These are phyloP conservation scores for Fusarium sp. DNA, from an alignment of 2,329 filamentous ascomycete species.

Conservation along the genomic window DNA sequence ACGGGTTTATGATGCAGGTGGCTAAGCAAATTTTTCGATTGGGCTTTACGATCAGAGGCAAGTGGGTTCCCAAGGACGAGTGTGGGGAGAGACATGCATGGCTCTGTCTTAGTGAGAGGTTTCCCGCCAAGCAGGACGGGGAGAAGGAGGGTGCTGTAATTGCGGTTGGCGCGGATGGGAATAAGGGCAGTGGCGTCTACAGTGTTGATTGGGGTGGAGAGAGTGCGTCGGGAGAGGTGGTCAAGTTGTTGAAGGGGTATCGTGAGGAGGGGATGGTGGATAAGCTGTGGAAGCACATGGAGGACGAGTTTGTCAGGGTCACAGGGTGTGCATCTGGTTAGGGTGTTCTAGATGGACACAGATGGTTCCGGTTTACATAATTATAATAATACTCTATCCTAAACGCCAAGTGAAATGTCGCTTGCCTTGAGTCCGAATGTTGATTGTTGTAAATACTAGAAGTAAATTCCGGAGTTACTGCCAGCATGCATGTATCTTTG, in stretches of 20 bases:
- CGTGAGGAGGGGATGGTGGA: constrained; percentile 39
- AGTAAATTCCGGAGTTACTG: not conserved
- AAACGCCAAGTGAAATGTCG: too few relatives aligned
- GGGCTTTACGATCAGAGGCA: constrained; percentile 1
- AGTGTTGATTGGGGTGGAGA: constrained; percentile 45
- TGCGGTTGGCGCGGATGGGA: constrained; percentile 40
- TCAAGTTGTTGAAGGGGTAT: constrained; percentile 35
- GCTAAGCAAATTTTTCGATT: constrained; percentile 36
- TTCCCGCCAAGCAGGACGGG: constrained; percentile 20
- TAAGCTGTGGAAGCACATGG: constrained; percentile 43
- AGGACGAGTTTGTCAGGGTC: constrained; percentile 44
- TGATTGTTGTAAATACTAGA: too few relatives aligned
- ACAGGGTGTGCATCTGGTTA: constrained; percentile 21
- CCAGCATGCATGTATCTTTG: too few relatives aligned
- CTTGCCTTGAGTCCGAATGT: too few relatives aligned
- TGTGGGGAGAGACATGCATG: constrained; percentile 47
- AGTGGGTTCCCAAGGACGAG: constrained; percentile 41
- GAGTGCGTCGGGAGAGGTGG: constrained; percentile 28
- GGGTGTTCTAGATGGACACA: not conserved
- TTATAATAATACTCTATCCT: not conserved
- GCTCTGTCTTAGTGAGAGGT: constrained; percentile 42
- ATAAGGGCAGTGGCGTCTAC: constrained; percentile 44
- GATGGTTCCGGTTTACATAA: not conserved
- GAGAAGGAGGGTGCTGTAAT: constrained; percentile 8
- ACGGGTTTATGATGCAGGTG: constrained; percentile 35